phyloP scores from a whole-genome alignment of 768 basidiomycete species.

The Phlebiopsis flavidoalba region DNA sequence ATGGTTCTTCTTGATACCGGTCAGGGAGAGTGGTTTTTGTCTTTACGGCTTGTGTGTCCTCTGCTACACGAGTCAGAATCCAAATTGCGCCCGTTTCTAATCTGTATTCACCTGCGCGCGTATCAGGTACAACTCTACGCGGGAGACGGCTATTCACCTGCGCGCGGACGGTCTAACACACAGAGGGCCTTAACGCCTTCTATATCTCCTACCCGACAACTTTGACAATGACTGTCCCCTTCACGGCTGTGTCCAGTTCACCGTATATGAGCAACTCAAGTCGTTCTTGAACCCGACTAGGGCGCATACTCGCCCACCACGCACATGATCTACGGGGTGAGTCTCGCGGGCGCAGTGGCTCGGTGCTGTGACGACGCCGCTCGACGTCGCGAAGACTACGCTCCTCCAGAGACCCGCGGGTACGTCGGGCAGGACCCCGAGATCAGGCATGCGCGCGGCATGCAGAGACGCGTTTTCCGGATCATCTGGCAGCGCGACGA shows the following conservation, averaged over 20 bases:
- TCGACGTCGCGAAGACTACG: slow-evolving; percentile 94
- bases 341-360: slow-evolving; percentile 90
- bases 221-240: slow-evolving; percentile 92
- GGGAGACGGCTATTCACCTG: too few relatives aligned
- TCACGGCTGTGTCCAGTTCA: slow-evolving; percentile 98
- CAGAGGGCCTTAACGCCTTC: slow-evolving; percentile 87
- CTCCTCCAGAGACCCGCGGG: slow-evolving; percentile 90
- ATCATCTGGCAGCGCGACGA: slow-evolving; percentile 76
- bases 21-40: not conserved
- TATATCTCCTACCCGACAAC: slow-evolving; percentile 99
- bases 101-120: slow-evolving; percentile 83
- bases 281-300: slow-evolving; percentile 75
- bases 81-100: slow-evolving; percentile 77
- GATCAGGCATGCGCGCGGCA: slow-evolving; percentile 79
- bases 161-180: slow-evolving; percentile 76
- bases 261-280: slow-evolving; percentile 93
- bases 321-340: slow-evolving; percentile 90
- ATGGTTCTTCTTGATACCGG: too few relatives aligned
- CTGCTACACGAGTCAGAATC: slow-evolving; percentile 93
- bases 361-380: slow-evolving; percentile 91
- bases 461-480: slow-evolving; percentile 80
- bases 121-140: too few relatives aligned
- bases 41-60: slow-evolving; percentile 92
- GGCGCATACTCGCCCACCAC: slow-evolving; percentile 89
- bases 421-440: slow-evolving; percentile 76